Base-by-base conservation (phyloP, 768 basidiomycete species). In the Lepiota brunneoincarnata region DNA sequence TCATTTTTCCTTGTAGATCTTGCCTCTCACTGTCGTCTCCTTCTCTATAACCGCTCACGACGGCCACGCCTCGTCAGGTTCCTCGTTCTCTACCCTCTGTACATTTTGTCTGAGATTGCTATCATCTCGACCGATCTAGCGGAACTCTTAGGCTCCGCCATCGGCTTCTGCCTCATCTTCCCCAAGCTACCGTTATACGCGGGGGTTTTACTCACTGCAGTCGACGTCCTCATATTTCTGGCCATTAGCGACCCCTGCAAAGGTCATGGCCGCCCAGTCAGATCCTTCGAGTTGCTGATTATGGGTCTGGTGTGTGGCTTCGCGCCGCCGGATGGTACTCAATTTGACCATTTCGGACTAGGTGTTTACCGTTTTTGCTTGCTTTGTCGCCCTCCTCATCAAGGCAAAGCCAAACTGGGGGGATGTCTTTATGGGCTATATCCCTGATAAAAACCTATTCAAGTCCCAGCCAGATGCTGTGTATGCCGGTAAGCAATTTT, bases 101-200 rank as follows among this genome's bases (percentile, higher is more conserved):
- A 83, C 56, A 62, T 65, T 12, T 63, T 81, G 26, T 67, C 80
- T 6, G 85, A 86, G 64, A 63, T 84, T 18, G 82, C 83, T 45
- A 83, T 86, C 64, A 74, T 86, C 31, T 77, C 78, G n/a, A 86
- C 85, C 14, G 86, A 87, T 64, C 69, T 89, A 40, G 84, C 87
- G 1, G 88, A 90, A 66, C 69, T 89, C 45, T 67, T 89, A 10
- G 80, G 88, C 0, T 82, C 79, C 55, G 87, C 87, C 3, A 86
- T 89, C 44, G 88, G 84, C 4, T 72, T 90, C 53, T 79, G 80
- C 56, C 73, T 89, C 62, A 67, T 86, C 21, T 79, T 86, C 58
- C 84, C 84, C 2, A 66, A 63, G 23, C 71, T 86, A 3, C 82
- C 82, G 0, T 67, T 86, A 12, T 86, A 79, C 75, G 77, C 69